These are phyloP conservation scores for Kwoniella europaea DNA, from an alignment of 768 basidiomycete genomes.

Conservation along the genomic window DNA sequence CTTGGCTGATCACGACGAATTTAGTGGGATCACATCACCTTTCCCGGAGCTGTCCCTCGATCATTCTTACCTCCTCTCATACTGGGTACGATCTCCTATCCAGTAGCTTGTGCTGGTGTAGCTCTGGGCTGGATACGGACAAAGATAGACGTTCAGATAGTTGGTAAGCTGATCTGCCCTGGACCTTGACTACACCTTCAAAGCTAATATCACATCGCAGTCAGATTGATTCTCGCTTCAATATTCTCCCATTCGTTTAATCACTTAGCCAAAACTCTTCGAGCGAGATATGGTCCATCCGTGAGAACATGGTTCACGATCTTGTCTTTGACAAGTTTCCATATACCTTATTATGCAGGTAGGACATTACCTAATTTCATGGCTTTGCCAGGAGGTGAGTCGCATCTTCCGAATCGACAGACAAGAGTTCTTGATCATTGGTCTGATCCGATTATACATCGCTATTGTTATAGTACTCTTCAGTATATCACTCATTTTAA, in stretches of 20 bases:
- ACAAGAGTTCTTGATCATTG: neutral
- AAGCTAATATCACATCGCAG: slow-evolving; percentile 59
- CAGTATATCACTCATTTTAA: slow-evolving; percentile 32
- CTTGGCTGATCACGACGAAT: neutral
- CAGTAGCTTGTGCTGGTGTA: slow-evolving; percentile 62
- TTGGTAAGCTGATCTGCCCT: slow-evolving; percentile 61
- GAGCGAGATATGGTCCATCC: slow-evolving; percentile 68
- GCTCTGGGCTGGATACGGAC: slow-evolving; percentile 61
- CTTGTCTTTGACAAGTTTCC: slow-evolving; percentile 83
- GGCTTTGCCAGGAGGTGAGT: slow-evolving; percentile 74
- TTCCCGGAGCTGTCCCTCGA: slow-evolving; percentile 86
- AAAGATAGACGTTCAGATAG: slow-evolving; percentile 74
- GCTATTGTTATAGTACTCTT: slow-evolving; percentile 25
- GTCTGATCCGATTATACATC: neutral
- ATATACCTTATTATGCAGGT: slow-evolving; percentile 90
- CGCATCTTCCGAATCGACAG: neutral
- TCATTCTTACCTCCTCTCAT: slow-evolving; percentile 80
- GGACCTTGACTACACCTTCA: neutral
- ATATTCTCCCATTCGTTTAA: slow-evolving; percentile 69
- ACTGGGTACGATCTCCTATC: slow-evolving; percentile 67
- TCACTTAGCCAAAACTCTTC: slow-evolving; percentile 69
- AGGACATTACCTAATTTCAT: slow-evolving; percentile 95
- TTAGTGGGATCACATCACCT: slow-evolving; percentile 87
- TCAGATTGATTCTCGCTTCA: slow-evolving; percentile 72
- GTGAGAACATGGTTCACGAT: slow-evolving; percentile 65